Evolutionary conservation across 495 filamentous ascomycete species (phyloP).

Genomic region (Hyaloscypha finlandica): DNA sequence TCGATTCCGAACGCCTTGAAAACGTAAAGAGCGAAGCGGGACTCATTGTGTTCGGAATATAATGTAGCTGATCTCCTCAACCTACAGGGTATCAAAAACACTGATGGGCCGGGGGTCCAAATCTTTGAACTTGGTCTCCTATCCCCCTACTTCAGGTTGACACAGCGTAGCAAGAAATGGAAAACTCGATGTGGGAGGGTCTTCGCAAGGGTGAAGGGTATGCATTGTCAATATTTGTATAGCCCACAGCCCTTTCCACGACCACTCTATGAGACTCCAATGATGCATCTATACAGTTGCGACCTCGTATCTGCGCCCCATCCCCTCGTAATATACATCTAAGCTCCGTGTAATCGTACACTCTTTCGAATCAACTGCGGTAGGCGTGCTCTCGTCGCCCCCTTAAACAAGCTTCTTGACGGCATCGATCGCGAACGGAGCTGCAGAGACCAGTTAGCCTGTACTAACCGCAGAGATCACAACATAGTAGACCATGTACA

Average conservation of each 20-base stretch:
- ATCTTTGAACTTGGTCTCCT: too few species aligned
- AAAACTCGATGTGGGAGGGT: neutral
- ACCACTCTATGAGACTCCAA: conserved; percentile 1
- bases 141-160: neutral
- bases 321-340: conserved; percentile 1
- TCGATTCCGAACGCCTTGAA: conserved; percentile 30
- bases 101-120: too few species aligned
- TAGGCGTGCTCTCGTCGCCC: neutral
- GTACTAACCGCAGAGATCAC: neutral
- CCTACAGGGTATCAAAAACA: too few species aligned
- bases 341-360: conserved; percentile 5
- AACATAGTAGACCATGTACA: conserved; percentile 31
- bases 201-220: conserved; percentile 5
- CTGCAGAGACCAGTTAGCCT: conserved; percentile 42
- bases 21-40: too few species aligned
- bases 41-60: too few species aligned
- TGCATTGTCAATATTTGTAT: neutral
- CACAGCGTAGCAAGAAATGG: neutral
- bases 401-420: conserved; percentile 70
- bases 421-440: conserved; percentile 81
- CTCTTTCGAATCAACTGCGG: neutral
- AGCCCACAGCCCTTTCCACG: neutral
- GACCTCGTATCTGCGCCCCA: neutral
- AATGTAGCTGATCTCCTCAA: too few species aligned
- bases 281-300: neutral